phyloP scores from a whole-genome alignment of 2,329 filamentous ascomycete species.

The Diaporthe capsici region DNA sequence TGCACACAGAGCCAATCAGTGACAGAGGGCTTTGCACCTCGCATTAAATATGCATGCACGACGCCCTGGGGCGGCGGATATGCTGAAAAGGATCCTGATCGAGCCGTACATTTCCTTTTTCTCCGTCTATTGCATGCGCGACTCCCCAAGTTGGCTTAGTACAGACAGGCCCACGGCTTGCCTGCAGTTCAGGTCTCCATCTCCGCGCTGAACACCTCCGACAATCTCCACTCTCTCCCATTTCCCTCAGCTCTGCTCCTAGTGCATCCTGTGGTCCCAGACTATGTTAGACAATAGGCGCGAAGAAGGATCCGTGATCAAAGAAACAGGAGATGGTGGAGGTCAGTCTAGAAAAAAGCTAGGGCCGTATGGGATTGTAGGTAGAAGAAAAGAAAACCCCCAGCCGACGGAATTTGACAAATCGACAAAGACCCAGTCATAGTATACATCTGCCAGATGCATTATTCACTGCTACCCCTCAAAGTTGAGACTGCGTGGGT shows the following conservation, averaged over 20 bases:
- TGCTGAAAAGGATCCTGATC: not conserved
- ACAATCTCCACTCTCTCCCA: not conserved
- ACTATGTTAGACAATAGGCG: too few species aligned
- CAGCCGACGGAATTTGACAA: not conserved
- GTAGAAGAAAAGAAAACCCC: too few species aligned
- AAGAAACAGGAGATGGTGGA: too few species aligned
- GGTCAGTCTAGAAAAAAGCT: too few species aligned
- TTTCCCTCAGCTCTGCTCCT: not conserved
- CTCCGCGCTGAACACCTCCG: not conserved
- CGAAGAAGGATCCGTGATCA: too few species aligned
- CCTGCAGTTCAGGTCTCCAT: not conserved
- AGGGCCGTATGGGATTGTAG: not conserved
- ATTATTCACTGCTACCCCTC: not conserved
- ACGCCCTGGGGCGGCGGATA: not conserved
- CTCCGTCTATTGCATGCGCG: not conserved
- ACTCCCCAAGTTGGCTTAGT: not conserved
- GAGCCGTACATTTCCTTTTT: not conserved
- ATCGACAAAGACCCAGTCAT: not conserved
- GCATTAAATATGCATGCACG: not conserved
- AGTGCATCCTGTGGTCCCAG: too few species aligned
- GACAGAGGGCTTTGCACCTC: not conserved
- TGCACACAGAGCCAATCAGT: not conserved
- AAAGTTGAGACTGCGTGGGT: not conserved
- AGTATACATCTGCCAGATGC: not conserved
- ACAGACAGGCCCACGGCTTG: not conserved